Conservation (phyloP, 208 protist species). For the Leptomonas pyrrhocoris region DNA sequence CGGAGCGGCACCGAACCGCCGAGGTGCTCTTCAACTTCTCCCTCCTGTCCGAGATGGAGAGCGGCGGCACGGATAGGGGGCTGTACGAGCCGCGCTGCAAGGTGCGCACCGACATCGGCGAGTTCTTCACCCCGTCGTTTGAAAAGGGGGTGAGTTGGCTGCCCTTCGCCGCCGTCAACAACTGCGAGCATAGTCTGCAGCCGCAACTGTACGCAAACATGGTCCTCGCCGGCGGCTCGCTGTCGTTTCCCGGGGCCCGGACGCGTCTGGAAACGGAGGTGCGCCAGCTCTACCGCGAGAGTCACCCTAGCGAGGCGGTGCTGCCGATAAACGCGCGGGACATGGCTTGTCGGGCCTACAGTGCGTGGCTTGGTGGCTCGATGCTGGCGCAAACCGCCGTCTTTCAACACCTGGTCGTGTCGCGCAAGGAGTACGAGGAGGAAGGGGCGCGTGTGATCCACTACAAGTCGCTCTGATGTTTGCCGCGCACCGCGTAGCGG, state of each 20-base stretch:
- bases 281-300: constrained; percentile 85
- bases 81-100: constrained; percentile 74
- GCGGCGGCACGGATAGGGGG: constrained; percentile 16
- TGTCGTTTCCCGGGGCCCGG: constrained; percentile 85
- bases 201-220: constrained; percentile 93
- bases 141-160: constrained; percentile 91
- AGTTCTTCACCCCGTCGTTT: constrained; percentile 83
- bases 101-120: constrained; percentile 83
- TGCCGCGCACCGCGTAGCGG: not conserved
- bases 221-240: constrained; percentile 91
- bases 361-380: constrained; percentile 81
- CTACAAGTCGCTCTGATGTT: constrained; percentile 79
- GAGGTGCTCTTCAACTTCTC: constrained; percentile 92
- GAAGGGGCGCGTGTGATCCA: constrained; percentile 84
- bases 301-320: constrained; percentile 82
- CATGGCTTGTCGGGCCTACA: constrained; percentile 74
- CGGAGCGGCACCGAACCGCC: constrained; percentile 67
- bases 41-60: constrained; percentile 50
- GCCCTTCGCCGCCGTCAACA: constrained; percentile 90
- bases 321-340: constrained; percentile 77
- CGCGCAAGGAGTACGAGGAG: constrained; percentile 87
- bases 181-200: constrained; percentile 89
- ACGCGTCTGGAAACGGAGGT: constrained; percentile 89
- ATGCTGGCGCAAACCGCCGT: constrained; percentile 88
- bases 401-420: constrained; percentile 86